Conservation (phyloP, 139 green algal species). For the Chlorella sp. region DNA sequence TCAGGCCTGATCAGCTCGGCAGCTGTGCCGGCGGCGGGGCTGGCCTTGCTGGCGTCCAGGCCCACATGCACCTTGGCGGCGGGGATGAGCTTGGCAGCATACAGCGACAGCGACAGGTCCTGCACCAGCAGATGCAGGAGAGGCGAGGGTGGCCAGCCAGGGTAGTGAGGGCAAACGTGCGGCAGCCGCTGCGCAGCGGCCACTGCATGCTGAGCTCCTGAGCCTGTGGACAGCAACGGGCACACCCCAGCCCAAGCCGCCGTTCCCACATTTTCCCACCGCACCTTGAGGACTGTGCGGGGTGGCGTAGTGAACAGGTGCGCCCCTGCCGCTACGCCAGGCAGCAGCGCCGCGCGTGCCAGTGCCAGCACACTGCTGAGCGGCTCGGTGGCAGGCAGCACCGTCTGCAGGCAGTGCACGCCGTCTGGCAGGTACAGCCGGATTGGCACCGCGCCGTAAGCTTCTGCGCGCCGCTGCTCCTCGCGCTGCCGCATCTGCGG, state of each 20-base stretch:
- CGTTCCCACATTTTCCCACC: too few species aligned
- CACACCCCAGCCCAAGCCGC: too few species aligned
- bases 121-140: too few species aligned
- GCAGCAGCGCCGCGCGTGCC: constrained; percentile 13
- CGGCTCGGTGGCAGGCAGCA: neutral
- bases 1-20: constrained; percentile 23
- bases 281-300: constrained; percentile 12
- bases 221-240: too few species aligned
- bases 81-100: constrained; percentile 43
- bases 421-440: constrained; percentile 42
- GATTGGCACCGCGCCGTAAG: constrained; percentile 39
- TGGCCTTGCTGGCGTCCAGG: neutral
- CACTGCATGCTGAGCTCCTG: too few species aligned
- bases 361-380: constrained; percentile 22
- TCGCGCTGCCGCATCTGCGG: constrained; percentile 38
- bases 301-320: constrained; percentile 52
- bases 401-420: constrained; percentile 35
- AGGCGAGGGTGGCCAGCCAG: too few species aligned
- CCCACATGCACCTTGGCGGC: constrained; percentile 49
- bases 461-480: constrained; percentile 21
- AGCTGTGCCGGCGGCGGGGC: neutral
- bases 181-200: too few species aligned
- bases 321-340: neutral
- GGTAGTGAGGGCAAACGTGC: too few species aligned
- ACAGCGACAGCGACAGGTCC: constrained; percentile 22